A percentile compares a stretch with the other conserved stretches of the same genome.
phyloP scores from a whole-genome alignment of 768 basidiomycete species.

The Tulasnella sp. region DNA sequence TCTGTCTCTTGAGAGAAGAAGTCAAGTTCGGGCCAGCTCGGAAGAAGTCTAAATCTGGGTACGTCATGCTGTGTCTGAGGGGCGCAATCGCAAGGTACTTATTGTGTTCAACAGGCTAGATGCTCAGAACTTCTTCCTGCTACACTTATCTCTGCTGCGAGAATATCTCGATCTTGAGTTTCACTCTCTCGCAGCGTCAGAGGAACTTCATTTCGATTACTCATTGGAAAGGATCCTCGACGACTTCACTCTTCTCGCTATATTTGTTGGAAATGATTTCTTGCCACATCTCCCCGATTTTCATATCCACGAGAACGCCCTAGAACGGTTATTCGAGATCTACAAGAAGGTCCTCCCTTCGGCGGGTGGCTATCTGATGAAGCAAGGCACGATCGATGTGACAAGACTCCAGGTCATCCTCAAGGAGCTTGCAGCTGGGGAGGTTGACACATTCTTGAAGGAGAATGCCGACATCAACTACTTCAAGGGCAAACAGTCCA shows the following conservation, averaged over 20 bases:
- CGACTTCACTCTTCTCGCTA: slow-evolving; percentile 92
- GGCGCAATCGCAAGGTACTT: too few species aligned
- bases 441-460: slow-evolving; percentile 82
- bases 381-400: slow-evolving; percentile 71
- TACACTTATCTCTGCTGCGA: slow-evolving; percentile 88
- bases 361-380: slow-evolving; percentile 84
- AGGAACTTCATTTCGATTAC: slow-evolving; percentile 64
- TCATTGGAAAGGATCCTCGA: slow-evolving; percentile 91
- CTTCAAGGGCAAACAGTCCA: slow-evolving; percentile 87
- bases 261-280: slow-evolving; percentile 98
- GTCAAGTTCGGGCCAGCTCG: slow-evolving; percentile 86
- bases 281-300: slow-evolving; percentile 91
- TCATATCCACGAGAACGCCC: slow-evolving; percentile 94
- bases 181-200: slow-evolving; percentile 39
- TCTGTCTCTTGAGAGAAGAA: slow-evolving; percentile 93
- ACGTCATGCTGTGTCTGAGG: slow-evolving; percentile 9
- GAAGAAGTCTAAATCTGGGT: slow-evolving; percentile 59
- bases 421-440: slow-evolving; percentile 80
- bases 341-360: slow-evolving; percentile 82
- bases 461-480: slow-evolving; percentile 84
- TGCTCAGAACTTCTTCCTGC: slow-evolving; percentile 82
- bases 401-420: slow-evolving; percentile 74
- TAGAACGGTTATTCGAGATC: slow-evolving; percentile 86
- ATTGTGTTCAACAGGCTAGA: slow-evolving; percentile 39
- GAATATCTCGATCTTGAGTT: slow-evolving; percentile 98